Evolutionary conservation across 805 yeast genomes (phyloP), one percentile per base, ranked within the genome.

Genomic region (Monosporozyma aquatica): DNA sequence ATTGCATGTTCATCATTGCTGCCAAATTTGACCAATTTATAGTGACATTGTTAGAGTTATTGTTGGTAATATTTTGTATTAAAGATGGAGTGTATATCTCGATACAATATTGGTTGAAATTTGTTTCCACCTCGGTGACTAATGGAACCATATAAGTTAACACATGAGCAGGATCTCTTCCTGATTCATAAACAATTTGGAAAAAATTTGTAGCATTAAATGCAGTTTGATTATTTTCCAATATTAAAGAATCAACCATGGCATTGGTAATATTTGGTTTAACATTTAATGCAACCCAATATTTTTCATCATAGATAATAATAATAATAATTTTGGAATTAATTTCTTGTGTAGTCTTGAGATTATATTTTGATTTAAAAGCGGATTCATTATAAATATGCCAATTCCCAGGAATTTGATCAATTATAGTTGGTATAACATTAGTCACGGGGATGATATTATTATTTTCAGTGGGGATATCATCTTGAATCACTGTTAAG

Each of bases 231-330:
- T 47, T 40, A 6, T 50, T 43, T 5, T 38, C 38, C 3, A n/a
- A n/a, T n/a, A 40, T 24, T 14, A 65, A 46, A 1, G 68, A 62
- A 15, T 51, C 28, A 11, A 52, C 36, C 1, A 60, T 37, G 7
- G 44, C 32, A 15, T 47, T 51, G 2, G 78, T 66, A 0, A 81
- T 75, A 51, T 75, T 71, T 10, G 69, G 59, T n/a, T 56, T 51
- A 21, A 82, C 72, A 49, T 76, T 72, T 27, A 81, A 61, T 1
- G 81, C 74, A 7, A 74, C 68, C 92, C 92, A 83, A 53, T 70
- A 80, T n/a, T 71, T 50, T 58, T 78, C 75, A 41, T 71, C 71
- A 51, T 74, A 76, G 5, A 83, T 70, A 38, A 61, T 58, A 21
- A 68, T 47, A 29, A 59, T 32, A 17, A 80, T 54, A 48, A 73